Evolutionary conservation across 73 alveolate genomes (phyloP).

Genomic region (Breviolum minutum): DNA sequence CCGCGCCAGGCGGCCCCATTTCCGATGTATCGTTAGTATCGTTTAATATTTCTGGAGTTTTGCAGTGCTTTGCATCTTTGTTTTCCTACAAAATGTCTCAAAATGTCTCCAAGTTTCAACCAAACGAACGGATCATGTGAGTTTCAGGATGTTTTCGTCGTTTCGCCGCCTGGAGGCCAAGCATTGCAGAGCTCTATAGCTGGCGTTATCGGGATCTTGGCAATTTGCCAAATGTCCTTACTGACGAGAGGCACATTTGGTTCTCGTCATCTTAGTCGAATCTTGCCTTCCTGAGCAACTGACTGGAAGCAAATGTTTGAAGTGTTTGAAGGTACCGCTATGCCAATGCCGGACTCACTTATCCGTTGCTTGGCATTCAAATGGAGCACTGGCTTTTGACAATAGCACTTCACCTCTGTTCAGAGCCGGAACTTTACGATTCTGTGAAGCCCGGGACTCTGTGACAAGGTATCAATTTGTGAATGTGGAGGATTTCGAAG

Average conservation of each 20-base stretch:
- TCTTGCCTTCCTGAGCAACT: neutral
- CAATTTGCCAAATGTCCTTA: conserved; percentile 81
- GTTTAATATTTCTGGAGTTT: too few species aligned
- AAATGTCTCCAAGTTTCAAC: too few species aligned
- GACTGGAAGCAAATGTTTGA: neutral
- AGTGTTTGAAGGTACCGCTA: conserved; percentile 27
- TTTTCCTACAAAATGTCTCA: too few species aligned
- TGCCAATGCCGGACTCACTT: conserved; percentile 76
- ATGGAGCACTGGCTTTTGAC: neutral
- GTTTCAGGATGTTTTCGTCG: neutral
- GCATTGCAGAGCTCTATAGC: conserved; percentile 97
- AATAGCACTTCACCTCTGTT: neutral
- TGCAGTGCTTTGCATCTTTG: too few species aligned
- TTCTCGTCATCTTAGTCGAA: neutral
- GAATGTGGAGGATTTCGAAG: conserved; percentile 96
- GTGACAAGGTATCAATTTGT: conserved; percentile 96
- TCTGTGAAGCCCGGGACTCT: neutral
- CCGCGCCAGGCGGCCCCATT: conserved; percentile 91
- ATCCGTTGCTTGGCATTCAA: conserved; percentile 19
- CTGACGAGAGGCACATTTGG: conserved; percentile 75
- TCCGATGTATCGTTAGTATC: too few species aligned
- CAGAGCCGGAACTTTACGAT: neutral
- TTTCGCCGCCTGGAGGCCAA: conserved; percentile 78
- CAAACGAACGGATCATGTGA: too few species aligned
- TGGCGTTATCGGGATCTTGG: conserved; percentile 96